Evolutionary conservation across 1,139 yeast species (phyloP).

Genomic region (Meyerozyma elateridarum): DNA sequence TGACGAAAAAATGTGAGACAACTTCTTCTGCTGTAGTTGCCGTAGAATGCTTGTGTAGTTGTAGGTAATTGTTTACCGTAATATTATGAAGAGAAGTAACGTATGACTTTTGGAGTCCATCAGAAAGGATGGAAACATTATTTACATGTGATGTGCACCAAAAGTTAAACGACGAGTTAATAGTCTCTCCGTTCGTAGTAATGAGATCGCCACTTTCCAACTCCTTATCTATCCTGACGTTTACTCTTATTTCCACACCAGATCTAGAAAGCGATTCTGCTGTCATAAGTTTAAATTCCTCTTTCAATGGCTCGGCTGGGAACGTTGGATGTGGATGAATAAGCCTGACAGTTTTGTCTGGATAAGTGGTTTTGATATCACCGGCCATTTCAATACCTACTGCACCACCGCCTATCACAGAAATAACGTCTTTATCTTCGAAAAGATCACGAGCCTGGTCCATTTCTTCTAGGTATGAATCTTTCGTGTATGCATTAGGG

Average conservation of each 20-base stretch:
- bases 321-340: constrained; percentile 37
- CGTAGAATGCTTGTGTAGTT: constrained; percentile 18
- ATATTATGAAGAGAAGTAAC: constrained; percentile 26
- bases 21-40: constrained; percentile 9
- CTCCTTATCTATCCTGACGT: constrained; percentile 23
- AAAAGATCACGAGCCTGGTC: constrained; percentile 21
- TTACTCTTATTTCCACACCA: constrained; percentile 17
- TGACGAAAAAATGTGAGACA: constrained; percentile 27
- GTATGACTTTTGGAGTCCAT: constrained; percentile 15
- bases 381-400: constrained; percentile 49
- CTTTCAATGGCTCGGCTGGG: constrained; percentile 39
- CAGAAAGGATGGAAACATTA: constrained; percentile 28
- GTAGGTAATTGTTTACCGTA: constrained; percentile 34
- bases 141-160: constrained; percentile 45
- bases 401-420: constrained; percentile 48
- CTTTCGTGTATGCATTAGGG: constrained; percentile 33
- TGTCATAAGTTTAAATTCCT: constrained; percentile 25
- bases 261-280: constrained; percentile 22
- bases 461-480: constrained; percentile 32
- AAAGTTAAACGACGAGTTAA: constrained; percentile 31
- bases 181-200: constrained; percentile 24
- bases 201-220: constrained; percentile 24
- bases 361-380: constrained; percentile 34
- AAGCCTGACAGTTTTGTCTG: constrained; percentile 31
- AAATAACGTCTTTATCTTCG: constrained; percentile 19